Evolutionary conservation across 2,329 filamentous ascomycete genomes (phyloP), one percentile per base, ranked within the genome.

Genomic region (Rhynchosporium graminicola): DNA sequence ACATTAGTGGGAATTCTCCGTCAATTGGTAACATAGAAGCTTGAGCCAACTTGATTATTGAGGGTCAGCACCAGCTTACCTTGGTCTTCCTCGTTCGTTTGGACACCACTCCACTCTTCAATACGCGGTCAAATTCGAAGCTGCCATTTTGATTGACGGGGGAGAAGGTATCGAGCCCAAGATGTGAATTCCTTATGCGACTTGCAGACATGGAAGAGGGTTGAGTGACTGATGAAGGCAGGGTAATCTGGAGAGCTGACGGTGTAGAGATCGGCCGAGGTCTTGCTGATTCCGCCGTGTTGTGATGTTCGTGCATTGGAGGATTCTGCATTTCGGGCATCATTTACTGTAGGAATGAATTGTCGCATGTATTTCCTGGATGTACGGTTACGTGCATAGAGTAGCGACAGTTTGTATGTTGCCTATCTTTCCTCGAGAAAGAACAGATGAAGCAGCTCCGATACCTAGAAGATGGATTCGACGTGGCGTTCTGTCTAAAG

Each of bases 1-100:
- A 29, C 31, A 51, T 59, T 51, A 63, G 61, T 62, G 61, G 57
- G 58, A 26, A 56, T 42, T 50, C 20, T 33, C 45, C 43, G 46
- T 42, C 10, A 28, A 29, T 13, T 38, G 29, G 26, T 38, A 43
- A 43, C 20, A 3, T 15, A 15, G 15, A 43, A 43, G 42, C 42
- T 43, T 47, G 20, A 47, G 45, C 45, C 28, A 20, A 33, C 31
- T 52, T 52, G 50, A 26, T 38, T 52, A 33, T 33, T 52, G 50
- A 52, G 50, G 50, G 38, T 52, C 31, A 33, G 15, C 51, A 8
- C 3, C 54, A 52, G 42, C 52, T 58, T 76, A 92, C 91, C 87
- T 96, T 97, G 64, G 94, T 98, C 80, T 94, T 97, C 71, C 93
- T 89, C 20, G 92, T 96, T 69, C 94, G 87, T 77, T 96, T 96